A percentile compares a stretch with the other conserved stretches of the same genome.
These are phyloP conservation scores for Penicillium psychrofluorescens DNA, from an alignment of 495 filamentous ascomycete species.

Conservation along the genomic window DNA sequence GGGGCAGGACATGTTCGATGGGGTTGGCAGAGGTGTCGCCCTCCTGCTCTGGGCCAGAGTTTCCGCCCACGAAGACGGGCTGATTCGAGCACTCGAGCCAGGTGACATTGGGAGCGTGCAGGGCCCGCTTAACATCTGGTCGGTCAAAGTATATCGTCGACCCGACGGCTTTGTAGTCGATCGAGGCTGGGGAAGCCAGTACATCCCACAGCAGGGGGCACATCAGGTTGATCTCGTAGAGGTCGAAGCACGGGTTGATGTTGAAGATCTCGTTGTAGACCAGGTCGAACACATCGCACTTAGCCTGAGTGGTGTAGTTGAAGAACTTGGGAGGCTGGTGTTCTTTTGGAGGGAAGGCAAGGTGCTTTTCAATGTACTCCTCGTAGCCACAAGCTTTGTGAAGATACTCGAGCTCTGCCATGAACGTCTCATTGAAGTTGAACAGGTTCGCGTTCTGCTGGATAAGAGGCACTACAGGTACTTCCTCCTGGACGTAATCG, in stretches of 20 bases:
- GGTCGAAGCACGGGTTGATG: constrained; percentile 55
- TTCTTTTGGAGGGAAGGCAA: constrained; percentile 46
- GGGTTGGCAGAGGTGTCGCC: constrained; percentile 36
- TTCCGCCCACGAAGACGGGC: constrained; percentile 38
- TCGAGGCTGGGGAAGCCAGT: constrained; percentile 36
- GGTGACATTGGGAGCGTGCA: constrained; percentile 44
- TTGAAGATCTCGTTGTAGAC: constrained; percentile 37
- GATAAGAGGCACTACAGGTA: constrained; percentile 40
- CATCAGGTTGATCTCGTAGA: constrained; percentile 47
- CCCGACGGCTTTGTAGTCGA: constrained; percentile 32
- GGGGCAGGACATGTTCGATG: constrained; percentile 44
- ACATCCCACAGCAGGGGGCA: constrained; percentile 41
- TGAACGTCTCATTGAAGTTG: constrained; percentile 48
- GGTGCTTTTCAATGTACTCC: constrained; percentile 47
- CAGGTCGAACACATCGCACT: constrained; percentile 47
- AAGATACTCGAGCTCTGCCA: constrained; percentile 37
- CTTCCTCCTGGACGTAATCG: constrained; percentile 31
- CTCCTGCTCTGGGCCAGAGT: constrained; percentile 25
- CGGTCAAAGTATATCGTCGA: constrained; percentile 51
- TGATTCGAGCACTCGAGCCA: constrained; percentile 37
- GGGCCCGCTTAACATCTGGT: constrained; percentile 48
- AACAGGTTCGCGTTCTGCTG: constrained; percentile 47
- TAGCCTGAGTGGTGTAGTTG: constrained; percentile 18
- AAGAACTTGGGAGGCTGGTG: constrained; percentile 30
- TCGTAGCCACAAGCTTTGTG: constrained; percentile 51